These are phyloP conservation scores for Gnaphalium uliginosum DNA, from an alignment of 129 eudicot species.

Conservation along the genomic window DNA sequence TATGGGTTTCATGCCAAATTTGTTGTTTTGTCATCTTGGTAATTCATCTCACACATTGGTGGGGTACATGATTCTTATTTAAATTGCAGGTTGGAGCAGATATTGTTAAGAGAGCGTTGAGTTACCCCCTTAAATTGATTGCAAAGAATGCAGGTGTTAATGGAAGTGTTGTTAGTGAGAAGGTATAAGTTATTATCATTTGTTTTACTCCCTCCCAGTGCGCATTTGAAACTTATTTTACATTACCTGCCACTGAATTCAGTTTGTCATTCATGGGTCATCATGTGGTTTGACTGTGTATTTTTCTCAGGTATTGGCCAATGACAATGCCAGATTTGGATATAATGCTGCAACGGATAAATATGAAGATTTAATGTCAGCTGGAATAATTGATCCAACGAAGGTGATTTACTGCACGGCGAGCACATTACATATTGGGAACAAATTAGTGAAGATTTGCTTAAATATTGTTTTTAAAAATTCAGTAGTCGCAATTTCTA, in stretches of 20 bases:
- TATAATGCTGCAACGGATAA: slow-evolving; percentile 82
- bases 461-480: background rate
- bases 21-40: background rate
- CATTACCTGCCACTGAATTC: background rate
- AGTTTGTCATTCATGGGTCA: background rate
- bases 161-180: slow-evolving; percentile 83
- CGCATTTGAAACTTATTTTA: background rate
- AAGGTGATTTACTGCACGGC: slow-evolving; percentile 50
- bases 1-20: background rate
- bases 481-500: background rate
- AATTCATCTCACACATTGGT: background rate
- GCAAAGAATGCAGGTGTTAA: slow-evolving; percentile 90
- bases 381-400: slow-evolving; percentile 88
- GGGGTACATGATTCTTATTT: background rate
- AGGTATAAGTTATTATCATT: slow-evolving; percentile 36
- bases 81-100: slow-evolving; percentile 71
- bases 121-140: slow-evolving; percentile 77
- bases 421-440: background rate
- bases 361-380: slow-evolving; percentile 87
- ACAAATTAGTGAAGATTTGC: background rate
- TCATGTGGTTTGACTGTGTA: background rate
- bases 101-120: slow-evolving; percentile 77
- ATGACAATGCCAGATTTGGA: slow-evolving; percentile 57
- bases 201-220: background rate
- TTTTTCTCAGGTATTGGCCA: slow-evolving; percentile 52